A percentile compares a stretch with the other conserved stretches of the same genome.
Conservation (phyloP, 2,329 filamentous ascomycete species). For the Phaeomoniella chlamydospora region DNA sequence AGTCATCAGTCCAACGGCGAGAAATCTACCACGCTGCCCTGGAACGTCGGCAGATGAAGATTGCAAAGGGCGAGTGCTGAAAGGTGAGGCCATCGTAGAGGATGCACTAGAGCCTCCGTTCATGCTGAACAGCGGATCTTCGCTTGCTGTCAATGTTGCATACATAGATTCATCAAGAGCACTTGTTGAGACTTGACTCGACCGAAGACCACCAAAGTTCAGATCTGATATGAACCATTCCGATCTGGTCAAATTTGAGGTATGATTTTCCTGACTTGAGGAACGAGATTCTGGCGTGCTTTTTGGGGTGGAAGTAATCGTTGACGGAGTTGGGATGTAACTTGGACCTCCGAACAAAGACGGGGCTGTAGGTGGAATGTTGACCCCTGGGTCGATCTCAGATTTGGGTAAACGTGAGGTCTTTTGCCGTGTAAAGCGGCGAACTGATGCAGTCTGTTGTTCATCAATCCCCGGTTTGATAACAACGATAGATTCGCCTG, state of each 20-base stretch:
- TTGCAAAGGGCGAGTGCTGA: constrained; percentile 19
- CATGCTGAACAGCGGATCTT: constrained; percentile 59
- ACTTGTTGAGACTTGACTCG: constrained; percentile 51
- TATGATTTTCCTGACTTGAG: constrained; percentile 15
- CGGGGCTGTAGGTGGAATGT: constrained; percentile 10
- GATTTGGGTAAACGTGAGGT: constrained; percentile 6
- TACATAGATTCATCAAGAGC: constrained; percentile 62
- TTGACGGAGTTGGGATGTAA: constrained; percentile 5
- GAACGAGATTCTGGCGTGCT: constrained; percentile 18
- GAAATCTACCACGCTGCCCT: constrained; percentile 65
- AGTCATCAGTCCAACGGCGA: constrained; percentile 66
- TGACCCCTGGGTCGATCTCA: constrained; percentile 3
- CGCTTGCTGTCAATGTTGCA: constrained; percentile 54
- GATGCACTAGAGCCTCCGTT: constrained; percentile 39
- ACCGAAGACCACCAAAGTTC: constrained; percentile 44
- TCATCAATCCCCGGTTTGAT: constrained; percentile 59
- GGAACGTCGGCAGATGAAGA: constrained; percentile 49
- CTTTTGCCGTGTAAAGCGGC: constrained; percentile 43
- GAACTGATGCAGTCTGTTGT: constrained; percentile 35
- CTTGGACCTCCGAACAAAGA: constrained; percentile 38
- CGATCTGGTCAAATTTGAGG: constrained; percentile 28
- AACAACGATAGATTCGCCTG: constrained; percentile 64
- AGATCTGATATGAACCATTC: constrained; percentile 55
- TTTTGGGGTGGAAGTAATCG: constrained; percentile 4
- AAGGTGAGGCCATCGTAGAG: constrained; percentile 38